phyloP scores from a whole-genome alignment of 176 grass and related monocot genomes.

The Juncus effusus region DNA sequence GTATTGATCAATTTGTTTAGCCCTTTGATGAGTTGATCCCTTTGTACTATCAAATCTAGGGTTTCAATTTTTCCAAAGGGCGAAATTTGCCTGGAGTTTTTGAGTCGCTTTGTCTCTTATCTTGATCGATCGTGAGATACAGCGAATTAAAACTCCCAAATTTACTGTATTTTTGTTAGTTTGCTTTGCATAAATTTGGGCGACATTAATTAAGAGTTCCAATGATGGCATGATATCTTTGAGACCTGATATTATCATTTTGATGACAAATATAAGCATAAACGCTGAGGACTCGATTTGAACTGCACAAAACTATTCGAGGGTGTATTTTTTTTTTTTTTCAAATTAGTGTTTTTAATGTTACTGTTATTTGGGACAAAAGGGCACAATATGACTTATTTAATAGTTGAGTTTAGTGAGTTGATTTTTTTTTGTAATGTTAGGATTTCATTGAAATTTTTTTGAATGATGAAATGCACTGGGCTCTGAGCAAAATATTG shows the following conservation, averaged over 20 bases:
- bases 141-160: slow-evolving; percentile 90
- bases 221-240: slow-evolving; percentile 96
- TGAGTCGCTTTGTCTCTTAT: slow-evolving; percentile 82
- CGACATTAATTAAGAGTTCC: slow-evolving; percentile 18
- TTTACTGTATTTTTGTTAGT: background rate
- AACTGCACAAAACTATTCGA: background rate
- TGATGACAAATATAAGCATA: slow-evolving; percentile 81
- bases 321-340: background rate
- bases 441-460: background rate
- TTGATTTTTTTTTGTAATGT: background rate
- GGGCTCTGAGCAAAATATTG: slow-evolving; percentile 41
- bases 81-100: slow-evolving; percentile 51
- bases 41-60: slow-evolving; percentile 25
- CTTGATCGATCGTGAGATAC: slow-evolving; percentile 31
- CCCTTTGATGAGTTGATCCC: slow-evolving; percentile 71
- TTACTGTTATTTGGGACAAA: too few species aligned
- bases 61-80: slow-evolving; percentile 70
- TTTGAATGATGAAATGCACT: slow-evolving; percentile 88
- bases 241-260: slow-evolving; percentile 81
- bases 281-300: slow-evolving; percentile 41
- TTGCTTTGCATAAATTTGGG: background rate
- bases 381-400: too few species aligned
- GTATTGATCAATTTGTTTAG: background rate
- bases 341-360: background rate
- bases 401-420: background rate